Evolutionary conservation across 1,284 basidiomycete genomes (phyloP), one percentile per base, ranked within the genome.

Genomic region (Cutaneotrichosporon curvatum): DNA sequence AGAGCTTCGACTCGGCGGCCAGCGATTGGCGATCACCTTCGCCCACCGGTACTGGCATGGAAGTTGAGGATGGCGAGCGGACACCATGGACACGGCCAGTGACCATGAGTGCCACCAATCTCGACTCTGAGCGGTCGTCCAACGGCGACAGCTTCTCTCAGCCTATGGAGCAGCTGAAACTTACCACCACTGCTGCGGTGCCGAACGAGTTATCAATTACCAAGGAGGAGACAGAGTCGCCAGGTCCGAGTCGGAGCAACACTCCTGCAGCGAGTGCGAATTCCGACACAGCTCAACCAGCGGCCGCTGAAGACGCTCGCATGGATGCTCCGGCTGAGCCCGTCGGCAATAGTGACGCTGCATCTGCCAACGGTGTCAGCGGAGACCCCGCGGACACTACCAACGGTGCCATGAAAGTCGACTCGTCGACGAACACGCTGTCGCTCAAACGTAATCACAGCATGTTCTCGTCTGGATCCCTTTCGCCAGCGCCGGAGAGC

Each of bases 71-170:
- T 4, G 20, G 20, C 8, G n/a, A 20, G 10, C 25, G 31, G 14
- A 49, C 34, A 3, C 21, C 36, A 10, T 65, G 62, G 61, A 48
- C 47, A 14, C 51, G 65, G 21, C 65, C 63, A 1, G 53, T 52
- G 42, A 64, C 65, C 4, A 61, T 45, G 4, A 65, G 62, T 8
- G 56, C 58, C 10, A 70, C 65, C 15, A 68, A 65, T 40, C 47
- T 62, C 34, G 62, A 60, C 34, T 56, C 54, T 35, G 54, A 46
- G 18, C 36, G 49, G 12, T 43, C n/a, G 20, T 23, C 33, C 6
- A 28, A 28, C 25, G 18, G 56, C 18, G 65, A 62, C 15, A 58
- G 57, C 45, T 68, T 66, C 38, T 65, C 61, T 1, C 67, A 67
- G 45, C 63, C 63, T 0, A 56, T 70, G 58, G 54, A 54, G 18